Percentiles rank a stretch among this genome's conserved stretches.
Evolutionary conservation across 371 early-diverging fungal species (phyloP).

Genomic region (Mucor indicus): DNA sequence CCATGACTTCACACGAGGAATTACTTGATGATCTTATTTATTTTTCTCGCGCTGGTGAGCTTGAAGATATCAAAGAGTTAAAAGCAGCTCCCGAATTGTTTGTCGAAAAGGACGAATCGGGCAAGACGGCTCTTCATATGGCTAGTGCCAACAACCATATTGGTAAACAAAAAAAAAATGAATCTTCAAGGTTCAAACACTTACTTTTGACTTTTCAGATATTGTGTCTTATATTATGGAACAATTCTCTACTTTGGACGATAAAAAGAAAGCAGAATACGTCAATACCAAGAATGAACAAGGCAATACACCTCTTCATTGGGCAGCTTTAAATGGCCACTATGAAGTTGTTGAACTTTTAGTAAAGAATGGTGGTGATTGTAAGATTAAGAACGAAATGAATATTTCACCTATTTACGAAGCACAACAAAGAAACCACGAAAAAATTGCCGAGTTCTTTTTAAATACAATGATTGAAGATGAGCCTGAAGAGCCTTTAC

Average conservation of each 20-base stretch:
- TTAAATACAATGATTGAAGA: conserved; percentile 57
- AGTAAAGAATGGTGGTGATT: conserved; percentile 57
- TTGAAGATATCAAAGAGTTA: conserved; percentile 63
- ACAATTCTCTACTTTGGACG: conserved; percentile 20
- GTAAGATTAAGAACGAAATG: conserved; percentile 61
- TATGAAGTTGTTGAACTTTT: conserved; percentile 61
- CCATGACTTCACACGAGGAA: conserved; percentile 19
- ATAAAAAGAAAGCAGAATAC: conserved; percentile 22
- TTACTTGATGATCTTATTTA: conserved; percentile 60
- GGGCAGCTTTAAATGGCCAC: conserved; percentile 87
- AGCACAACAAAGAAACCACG: conserved; percentile 64
- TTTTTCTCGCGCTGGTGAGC: conserved; percentile 75
- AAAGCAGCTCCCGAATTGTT: conserved; percentile 37
- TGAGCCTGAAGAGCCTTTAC: conserved; percentile 46
- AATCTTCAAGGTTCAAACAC: neutral
- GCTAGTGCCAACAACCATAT: conserved; percentile 81
- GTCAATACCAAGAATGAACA: conserved; percentile 64
- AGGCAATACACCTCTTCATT: conserved; percentile 84
- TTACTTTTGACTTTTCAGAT: conserved; percentile 13
- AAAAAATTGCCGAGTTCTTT: conserved; percentile 65
- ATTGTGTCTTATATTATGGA: conserved; percentile 55
- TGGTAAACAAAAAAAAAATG: conserved; percentile 37
- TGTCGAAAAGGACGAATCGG: conserved; percentile 46
- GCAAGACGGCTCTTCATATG: conserved; percentile 82
- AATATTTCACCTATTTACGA: conserved; percentile 62